Evolutionary conservation across 768 basidiomycete species (phyloP).

Genomic region (Russula olivacea): DNA sequence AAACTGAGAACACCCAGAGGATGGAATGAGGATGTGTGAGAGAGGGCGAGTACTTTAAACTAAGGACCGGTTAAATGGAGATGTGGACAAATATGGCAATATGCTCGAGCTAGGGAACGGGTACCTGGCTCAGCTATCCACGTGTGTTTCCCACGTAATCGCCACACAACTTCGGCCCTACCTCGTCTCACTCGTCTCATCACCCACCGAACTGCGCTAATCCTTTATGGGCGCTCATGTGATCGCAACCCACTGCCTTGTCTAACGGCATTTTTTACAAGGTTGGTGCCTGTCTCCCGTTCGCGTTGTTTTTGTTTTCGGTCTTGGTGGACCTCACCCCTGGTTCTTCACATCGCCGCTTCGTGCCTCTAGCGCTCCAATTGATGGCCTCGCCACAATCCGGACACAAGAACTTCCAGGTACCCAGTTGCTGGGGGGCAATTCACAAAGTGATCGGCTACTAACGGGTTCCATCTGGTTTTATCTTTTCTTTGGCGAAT

Average conservation of each 20-base stretch:
- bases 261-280: constrained; percentile 22
- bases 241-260: constrained; percentile 18
- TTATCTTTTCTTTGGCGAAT: constrained; percentile 15
- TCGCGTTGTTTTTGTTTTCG: constrained; percentile 8
- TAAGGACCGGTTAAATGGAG: neutral
- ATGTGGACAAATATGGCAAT: constrained; percentile 5
- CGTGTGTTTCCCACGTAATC: constrained; percentile 21
- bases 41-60: neutral
- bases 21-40: neutral
- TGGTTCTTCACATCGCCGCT: constrained; percentile 20
- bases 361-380: constrained; percentile 15
- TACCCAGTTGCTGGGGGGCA: constrained; percentile 5
- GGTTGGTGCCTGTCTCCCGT: constrained; percentile 19
- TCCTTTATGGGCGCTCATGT: constrained; percentile 22
- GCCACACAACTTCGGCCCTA: constrained; percentile 10
- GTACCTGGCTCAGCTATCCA: constrained; percentile 2
- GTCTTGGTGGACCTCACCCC: constrained; percentile 4
- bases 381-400: constrained; percentile 21
- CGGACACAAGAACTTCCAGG: constrained; percentile 12
- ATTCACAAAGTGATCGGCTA: constrained; percentile 15
- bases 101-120: neutral
- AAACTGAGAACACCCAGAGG: neutral
- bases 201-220: constrained; percentile 14
- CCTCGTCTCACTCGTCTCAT: constrained; percentile 7
- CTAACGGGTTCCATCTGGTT: constrained; percentile 8